Evolutionary conservation across 169 alveolate genomes (phyloP), one percentile per base, ranked within the genome.

Genomic region (Fabrea salina): DNA sequence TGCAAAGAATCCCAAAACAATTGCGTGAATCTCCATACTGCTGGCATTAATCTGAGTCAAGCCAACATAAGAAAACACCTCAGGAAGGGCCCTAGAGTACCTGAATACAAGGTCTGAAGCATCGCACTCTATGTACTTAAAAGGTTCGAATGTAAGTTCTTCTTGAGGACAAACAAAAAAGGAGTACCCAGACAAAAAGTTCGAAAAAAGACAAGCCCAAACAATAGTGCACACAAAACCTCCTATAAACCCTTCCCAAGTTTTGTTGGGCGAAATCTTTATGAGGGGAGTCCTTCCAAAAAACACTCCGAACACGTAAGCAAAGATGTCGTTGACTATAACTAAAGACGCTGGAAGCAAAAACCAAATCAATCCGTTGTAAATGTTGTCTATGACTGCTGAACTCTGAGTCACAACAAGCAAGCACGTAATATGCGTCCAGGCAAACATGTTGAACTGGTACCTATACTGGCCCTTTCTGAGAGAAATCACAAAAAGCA

Each of bases 221-320:
- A 95, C 35, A 41, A 94, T 83, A 3, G 99, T 96, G 8, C 92
- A 85, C 64, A 95, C 72, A 56, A 93, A 90, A 3, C 98, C 97
- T 39, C 98, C 99, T 35, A 96, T 86, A 83, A 93, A 97, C 0
- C 99, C 99, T 89, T 98, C 99, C 86, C 98, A 97, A 16, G 99
- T 98, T 93, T 98, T 98, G 75, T 97, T 97, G 5, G 99, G 99
- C 22, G 99, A 96, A 44, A 98, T 89, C 33, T 93, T 88, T 47
- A 97, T 97, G 43, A 98, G 92, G 22, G 86, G 92, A 11, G 98
- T 95, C 82, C 86, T 96, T 4, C 99, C 99, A 66, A 95, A 94
- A 71, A 93, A 70, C 53, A 94, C 92, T 33, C 99, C 99, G 89
- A 96, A 97, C 6, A 97, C 64, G 83, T 98, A 98, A 5, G 99